Conservation (phyloP, 1,284 basidiomycete genomes). For the Cryptococcus sp. region DNA sequence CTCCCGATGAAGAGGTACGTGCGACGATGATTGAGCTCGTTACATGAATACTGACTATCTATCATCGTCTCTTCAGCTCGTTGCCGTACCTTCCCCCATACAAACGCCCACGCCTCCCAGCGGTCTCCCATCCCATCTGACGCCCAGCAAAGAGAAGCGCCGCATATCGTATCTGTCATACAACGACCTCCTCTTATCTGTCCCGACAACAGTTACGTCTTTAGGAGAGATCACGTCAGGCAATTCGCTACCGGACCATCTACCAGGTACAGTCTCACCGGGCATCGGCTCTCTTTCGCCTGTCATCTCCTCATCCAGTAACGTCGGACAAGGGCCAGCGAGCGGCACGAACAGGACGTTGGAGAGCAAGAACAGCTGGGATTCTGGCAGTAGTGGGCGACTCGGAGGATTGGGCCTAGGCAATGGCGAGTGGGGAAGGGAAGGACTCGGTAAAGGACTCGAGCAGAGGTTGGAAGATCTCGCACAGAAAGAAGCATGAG, state of each 20-base stretch:
- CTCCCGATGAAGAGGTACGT: slow-evolving; percentile 23
- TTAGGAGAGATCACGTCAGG: slow-evolving; percentile 69
- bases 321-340: not conserved
- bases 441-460: slow-evolving; percentile 73
- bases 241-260: slow-evolving; percentile 49
- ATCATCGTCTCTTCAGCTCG: slow-evolving; percentile 1
- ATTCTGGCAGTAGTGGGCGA: slow-evolving; percentile 6
- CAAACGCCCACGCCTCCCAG: slow-evolving; percentile 24
- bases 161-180: slow-evolving; percentile 84
- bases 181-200: slow-evolving; percentile 73
- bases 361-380: slow-evolving; percentile 2
- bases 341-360: not conserved
- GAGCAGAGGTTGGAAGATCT: slow-evolving; percentile 71
- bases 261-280: slow-evolving; percentile 49
- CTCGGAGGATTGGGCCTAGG: slow-evolving; percentile 22
- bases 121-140: slow-evolving; percentile 60
- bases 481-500: slow-evolving; percentile 12
- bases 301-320: slow-evolving; percentile 34
- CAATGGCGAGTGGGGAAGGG: slow-evolving; percentile 61
- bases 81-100: slow-evolving; percentile 1
- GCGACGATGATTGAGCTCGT: too few species aligned
- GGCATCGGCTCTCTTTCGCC: slow-evolving; percentile 54
- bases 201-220: slow-evolving; percentile 68
- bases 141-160: slow-evolving; percentile 52
- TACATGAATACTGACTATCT: not conserved